phyloP scores from a whole-genome alignment of 371 early-diverging fungal species.

The Mucor ambiguus region DNA sequence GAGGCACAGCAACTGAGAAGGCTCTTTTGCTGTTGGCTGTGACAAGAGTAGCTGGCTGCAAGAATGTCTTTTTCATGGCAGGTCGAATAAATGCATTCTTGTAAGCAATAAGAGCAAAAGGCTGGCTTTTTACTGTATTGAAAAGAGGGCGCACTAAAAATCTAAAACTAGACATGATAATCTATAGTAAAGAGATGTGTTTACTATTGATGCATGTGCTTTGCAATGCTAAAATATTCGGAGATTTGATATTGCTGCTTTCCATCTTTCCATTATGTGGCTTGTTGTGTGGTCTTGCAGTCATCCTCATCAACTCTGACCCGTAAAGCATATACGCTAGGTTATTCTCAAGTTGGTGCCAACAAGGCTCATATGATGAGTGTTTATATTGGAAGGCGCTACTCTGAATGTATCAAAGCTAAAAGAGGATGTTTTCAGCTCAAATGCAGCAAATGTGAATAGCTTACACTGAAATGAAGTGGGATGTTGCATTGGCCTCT shows the following conservation, averaged over 20 bases:
- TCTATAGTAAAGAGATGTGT: neutral
- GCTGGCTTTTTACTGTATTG: neutral
- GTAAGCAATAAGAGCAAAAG: neutral
- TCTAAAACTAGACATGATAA: neutral
- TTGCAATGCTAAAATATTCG: neutral
- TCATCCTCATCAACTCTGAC: neutral
- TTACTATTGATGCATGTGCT: neutral
- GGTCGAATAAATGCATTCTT: neutral
- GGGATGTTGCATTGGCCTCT: neutral
- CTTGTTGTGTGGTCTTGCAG: neutral
- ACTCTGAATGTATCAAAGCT: too few relatives aligned
- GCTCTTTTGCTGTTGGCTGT: constrained; percentile 5
- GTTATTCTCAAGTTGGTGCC: too few relatives aligned
- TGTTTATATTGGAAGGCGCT: too few relatives aligned
- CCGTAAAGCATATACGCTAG: neutral
- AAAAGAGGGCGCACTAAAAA: neutral
- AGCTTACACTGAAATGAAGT: too few relatives aligned
- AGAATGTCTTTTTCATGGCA: neutral
- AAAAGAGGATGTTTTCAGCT: too few relatives aligned
- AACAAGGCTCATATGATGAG: neutral
- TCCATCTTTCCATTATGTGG: constrained; percentile 1
- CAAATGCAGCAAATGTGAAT: too few relatives aligned
- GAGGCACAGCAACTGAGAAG: constrained; percentile 12
- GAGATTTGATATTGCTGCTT: constrained; percentile 1
- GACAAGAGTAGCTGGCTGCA: neutral